These are phyloP conservation scores for Orbilia ellipsospora DNA, from an alignment of 2,329 filamentous ascomycete species.

Conservation along the genomic window DNA sequence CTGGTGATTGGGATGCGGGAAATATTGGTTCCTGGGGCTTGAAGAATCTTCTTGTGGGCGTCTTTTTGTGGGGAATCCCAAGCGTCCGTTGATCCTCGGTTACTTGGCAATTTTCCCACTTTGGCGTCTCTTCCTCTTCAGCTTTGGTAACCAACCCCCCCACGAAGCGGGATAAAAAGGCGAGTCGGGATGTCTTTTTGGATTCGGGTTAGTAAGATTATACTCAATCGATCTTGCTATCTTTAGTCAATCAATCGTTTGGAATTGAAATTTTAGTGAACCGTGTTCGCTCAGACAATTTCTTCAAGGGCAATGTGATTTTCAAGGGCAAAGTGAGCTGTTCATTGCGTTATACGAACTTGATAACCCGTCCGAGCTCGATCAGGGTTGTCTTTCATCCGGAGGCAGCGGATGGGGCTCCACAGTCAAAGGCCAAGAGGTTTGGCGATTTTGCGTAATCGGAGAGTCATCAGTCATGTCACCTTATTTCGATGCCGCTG, in stretches of 20 bases:
- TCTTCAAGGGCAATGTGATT: too few species aligned
- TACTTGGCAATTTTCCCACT: neutral
- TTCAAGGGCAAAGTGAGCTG: too few species aligned
- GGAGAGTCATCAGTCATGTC: slow-evolving; percentile 37
- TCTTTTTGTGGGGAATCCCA: slow-evolving; percentile 27
- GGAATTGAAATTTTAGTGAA: too few species aligned
- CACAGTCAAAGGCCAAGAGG: too few species aligned
- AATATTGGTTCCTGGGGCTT: too few species aligned
- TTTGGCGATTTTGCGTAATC: slow-evolving; percentile 30
- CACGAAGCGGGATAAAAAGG: slow-evolving; percentile 14
- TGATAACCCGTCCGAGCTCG: neutral
- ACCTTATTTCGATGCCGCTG: slow-evolving; percentile 21
- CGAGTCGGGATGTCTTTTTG: neutral
- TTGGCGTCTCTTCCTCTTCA: neutral
- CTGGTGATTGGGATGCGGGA: too few species aligned
- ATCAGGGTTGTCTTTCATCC: neutral
- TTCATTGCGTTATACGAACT: too few species aligned
- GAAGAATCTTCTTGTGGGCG: too few species aligned
- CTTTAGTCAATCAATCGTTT: too few species aligned
- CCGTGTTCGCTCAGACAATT: too few species aligned
- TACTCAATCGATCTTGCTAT: neutral
- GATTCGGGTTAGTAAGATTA: too few species aligned
- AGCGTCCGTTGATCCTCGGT: slow-evolving; percentile 35
- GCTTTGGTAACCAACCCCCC: neutral
- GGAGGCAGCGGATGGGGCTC: too few species aligned